Percentiles rank a stretch among this genome's conserved stretches.
Conservation (phyloP, 805 yeast genomes). For the Lipomyces yamadae region DNA sequence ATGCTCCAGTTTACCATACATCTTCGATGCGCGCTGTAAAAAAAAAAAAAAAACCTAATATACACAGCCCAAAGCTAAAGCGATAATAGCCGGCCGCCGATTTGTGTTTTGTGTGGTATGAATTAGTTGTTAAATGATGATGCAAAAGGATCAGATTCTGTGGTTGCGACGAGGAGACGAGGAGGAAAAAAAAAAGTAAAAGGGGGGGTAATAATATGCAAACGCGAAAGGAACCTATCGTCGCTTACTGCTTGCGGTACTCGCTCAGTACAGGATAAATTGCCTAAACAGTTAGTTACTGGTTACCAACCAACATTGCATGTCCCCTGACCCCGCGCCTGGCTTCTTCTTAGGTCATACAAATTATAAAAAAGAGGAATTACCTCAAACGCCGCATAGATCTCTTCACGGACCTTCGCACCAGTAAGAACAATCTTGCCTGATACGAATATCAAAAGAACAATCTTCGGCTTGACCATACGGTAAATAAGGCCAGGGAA, state of each 20-base stretch:
- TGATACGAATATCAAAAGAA: conserved; percentile 89
- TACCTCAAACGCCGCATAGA: conserved; percentile 90
- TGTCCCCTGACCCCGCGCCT: not conserved
- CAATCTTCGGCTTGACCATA: conserved; percentile 99
- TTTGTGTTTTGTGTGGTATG: not conserved
- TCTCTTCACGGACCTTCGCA: conserved; percentile 98
- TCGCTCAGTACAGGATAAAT: conserved; percentile 98
- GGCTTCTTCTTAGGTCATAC: not conserved
- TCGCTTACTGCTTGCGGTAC: conserved; percentile 73
- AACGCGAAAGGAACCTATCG: not conserved
- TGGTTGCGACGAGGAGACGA: too few species aligned
- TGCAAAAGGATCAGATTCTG: not conserved
- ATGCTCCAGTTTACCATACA: not conserved
- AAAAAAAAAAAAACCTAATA: not conserved
- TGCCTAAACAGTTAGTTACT: conserved; percentile 50
- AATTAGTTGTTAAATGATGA: not conserved
- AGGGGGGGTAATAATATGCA: not conserved
- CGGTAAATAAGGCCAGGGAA: conserved; percentile 98
- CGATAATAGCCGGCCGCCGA: not conserved
- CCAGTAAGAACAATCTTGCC: conserved; percentile 98
- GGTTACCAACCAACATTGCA: not conserved
- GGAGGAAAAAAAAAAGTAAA: not conserved
- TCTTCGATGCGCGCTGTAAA: not conserved
- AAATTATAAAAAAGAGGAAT: not conserved
- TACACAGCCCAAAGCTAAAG: not conserved